A percentile compares a stretch with the other conserved stretches of the same genome.
These are phyloP conservation scores for Microdochium nivale DNA, from an alignment of 2,329 filamentous ascomycete species.

Conservation along the genomic window DNA sequence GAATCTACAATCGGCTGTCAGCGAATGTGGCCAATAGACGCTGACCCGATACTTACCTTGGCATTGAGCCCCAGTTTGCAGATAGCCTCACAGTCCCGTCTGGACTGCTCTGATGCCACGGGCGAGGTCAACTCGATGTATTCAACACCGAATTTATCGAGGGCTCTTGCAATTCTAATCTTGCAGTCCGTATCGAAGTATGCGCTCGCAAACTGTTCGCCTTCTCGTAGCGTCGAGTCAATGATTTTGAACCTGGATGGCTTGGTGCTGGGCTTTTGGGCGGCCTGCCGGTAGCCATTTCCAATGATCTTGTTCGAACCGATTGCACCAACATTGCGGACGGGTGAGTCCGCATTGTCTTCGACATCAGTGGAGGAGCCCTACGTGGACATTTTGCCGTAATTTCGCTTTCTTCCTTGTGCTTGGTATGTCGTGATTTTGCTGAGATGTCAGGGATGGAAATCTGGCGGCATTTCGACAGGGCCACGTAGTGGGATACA, in stretches of 20 bases:
- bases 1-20: constrained; percentile 42
- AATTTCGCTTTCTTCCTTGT: too few species aligned
- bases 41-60: constrained; percentile 63
- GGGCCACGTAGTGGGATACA: too few species aligned
- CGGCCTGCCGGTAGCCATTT: too few species aligned
- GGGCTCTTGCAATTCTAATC: constrained; percentile 65
- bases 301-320: too few species aligned
- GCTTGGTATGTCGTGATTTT: too few species aligned
- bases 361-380: too few species aligned
- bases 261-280: too few species aligned
- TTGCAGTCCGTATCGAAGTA: constrained; percentile 75
- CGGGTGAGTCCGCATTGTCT: too few species aligned
- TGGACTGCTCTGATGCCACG: constrained; percentile 77
- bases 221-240: constrained; percentile 58
- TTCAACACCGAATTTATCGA: constrained; percentile 83
- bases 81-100: constrained; percentile 79
- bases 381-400: too few species aligned
- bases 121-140: constrained; percentile 88
- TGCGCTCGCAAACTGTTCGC: constrained; percentile 74
- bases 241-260: constrained; percentile 12
- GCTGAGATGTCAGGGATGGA: too few species aligned
- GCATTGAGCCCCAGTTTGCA: constrained; percentile 87
- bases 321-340: too few species aligned
- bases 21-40: constrained; percentile 35
- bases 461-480: too few species aligned